phyloP scores from a whole-genome alignment of 2,329 filamentous ascomycete genomes.

The Elsinoe fawcettii region DNA sequence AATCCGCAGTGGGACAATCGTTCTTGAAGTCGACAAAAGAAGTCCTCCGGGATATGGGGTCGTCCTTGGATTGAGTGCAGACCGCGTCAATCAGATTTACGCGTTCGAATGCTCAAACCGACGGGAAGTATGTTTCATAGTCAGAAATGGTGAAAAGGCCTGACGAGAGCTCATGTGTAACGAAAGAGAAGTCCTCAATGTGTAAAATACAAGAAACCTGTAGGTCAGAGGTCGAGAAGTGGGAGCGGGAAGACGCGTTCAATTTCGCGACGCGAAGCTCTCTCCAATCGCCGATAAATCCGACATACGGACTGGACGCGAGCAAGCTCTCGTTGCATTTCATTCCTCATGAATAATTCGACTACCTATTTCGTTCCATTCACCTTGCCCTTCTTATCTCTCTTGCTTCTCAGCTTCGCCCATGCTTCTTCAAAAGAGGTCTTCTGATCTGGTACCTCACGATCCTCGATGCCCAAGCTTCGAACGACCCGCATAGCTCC shows the following conservation, averaged over 20 bases:
- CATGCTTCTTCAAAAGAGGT: slow-evolving; percentile 18
- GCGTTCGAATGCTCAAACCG: too few relatives aligned
- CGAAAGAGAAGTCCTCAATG: background rate
- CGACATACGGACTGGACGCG: background rate
- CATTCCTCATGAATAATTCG: background rate
- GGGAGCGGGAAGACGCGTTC: slow-evolving; percentile 5
- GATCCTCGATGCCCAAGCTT: slow-evolving; percentile 58
- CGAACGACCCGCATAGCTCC: slow-evolving; percentile 86
- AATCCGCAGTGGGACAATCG: too few relatives aligned
- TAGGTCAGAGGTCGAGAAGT: background rate
- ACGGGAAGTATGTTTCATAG: too few relatives aligned
- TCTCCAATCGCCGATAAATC: slow-evolving; percentile 2
- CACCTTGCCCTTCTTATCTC: slow-evolving; percentile 6
- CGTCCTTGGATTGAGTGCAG: background rate
- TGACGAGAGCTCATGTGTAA: too few relatives aligned
- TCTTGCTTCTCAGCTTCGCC: background rate
- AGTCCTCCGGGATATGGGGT: background rate
- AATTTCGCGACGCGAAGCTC: background rate
- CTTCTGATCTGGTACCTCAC: slow-evolving; percentile 32
- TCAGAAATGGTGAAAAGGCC: too few relatives aligned
- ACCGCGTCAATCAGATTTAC: too few relatives aligned
- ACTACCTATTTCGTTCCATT: slow-evolving; percentile 9
- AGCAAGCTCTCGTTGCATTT: background rate
- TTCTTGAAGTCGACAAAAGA: background rate
- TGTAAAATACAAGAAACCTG: background rate